Conservation (phyloP, 2,329 filamentous ascomycete genomes). For the Penicillium sp. region DNA sequence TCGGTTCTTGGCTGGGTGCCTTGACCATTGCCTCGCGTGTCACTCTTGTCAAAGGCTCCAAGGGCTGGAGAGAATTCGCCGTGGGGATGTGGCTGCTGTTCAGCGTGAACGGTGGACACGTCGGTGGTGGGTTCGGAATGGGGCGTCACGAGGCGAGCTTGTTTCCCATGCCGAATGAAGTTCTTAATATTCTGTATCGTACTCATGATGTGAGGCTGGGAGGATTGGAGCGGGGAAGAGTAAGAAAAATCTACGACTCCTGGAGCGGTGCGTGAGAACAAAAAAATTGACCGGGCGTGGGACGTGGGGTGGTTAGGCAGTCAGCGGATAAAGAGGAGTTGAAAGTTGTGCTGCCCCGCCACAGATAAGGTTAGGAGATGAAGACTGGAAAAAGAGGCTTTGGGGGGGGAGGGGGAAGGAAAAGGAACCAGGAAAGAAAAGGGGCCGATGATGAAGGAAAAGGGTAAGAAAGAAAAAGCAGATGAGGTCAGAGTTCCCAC, state of each 20-base stretch:
- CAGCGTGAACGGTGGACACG: constrained; percentile 66
- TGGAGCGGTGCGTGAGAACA: background rate
- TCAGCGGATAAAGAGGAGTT: background rate
- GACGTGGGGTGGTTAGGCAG: constrained; percentile 11
- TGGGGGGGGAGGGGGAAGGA: background rate
- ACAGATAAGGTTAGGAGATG: constrained; percentile 1
- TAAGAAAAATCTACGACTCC: background rate
- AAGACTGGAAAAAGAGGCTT: background rate
- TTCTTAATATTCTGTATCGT: constrained; percentile 96
- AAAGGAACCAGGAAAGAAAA: background rate
- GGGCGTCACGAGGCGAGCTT: constrained; percentile 72
- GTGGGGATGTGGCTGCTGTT: constrained; percentile 60
- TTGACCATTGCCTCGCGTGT: constrained; percentile 52
- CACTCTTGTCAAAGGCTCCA: constrained; percentile 63
- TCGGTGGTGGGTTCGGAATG: constrained; percentile 66
- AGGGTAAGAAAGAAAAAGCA: background rate
- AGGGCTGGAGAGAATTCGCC: constrained; percentile 55
- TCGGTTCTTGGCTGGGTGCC: constrained; percentile 66
- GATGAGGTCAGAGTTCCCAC: constrained; percentile 5
- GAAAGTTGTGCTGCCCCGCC: background rate
- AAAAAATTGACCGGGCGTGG: constrained; percentile 14
- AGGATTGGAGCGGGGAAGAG: constrained; percentile 6
- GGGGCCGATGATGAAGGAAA: background rate
- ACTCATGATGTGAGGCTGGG: constrained; percentile 53
- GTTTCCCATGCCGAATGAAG: constrained; percentile 97